phyloP scores from a whole-genome alignment of 1,139 yeast genomes.

The Debaryomycetaceae sp. region DNA sequence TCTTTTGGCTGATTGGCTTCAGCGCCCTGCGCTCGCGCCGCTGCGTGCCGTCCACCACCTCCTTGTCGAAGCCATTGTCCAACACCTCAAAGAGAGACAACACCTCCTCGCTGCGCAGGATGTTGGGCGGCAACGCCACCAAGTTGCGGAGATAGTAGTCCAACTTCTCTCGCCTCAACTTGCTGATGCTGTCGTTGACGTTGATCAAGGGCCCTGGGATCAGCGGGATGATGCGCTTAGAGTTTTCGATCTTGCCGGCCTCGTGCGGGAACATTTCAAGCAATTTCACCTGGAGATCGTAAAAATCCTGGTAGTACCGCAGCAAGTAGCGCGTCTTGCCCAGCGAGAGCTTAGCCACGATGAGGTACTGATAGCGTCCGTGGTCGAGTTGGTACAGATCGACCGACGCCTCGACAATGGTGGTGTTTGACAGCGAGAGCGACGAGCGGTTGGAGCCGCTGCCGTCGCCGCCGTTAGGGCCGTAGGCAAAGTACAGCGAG shows the following conservation, averaged over 20 bases:
- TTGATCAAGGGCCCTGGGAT: conserved; percentile 96
- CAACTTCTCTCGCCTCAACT: conserved; percentile 78
- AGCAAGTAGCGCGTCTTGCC: conserved; percentile 71
- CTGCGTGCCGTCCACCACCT: conserved; percentile 19
- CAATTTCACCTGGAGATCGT: conserved; percentile 83
- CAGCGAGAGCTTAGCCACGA: conserved; percentile 64
- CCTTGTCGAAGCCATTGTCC: conserved; percentile 58
- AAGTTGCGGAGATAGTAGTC: conserved; percentile 78
- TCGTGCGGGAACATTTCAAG: conserved; percentile 86
- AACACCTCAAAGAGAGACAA: conserved; percentile 65
- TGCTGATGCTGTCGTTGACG: conserved; percentile 84
- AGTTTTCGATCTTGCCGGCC: conserved; percentile 81
- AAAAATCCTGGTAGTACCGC: conserved; percentile 92
- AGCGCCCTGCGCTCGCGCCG: conserved; percentile 22
- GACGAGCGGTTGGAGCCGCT: conserved; percentile 29
- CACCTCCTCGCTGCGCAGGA: conserved; percentile 68
- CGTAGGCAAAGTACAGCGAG: conserved; percentile 34
- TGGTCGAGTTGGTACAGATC: conserved; percentile 79
- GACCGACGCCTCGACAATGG: conserved; percentile 62
- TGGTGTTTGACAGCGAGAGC: conserved; percentile 27
- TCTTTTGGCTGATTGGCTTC: conserved; percentile 38
- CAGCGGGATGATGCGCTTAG: conserved; percentile 76
- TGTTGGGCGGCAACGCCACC: conserved; percentile 70
- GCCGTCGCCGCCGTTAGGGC: conserved; percentile 15
- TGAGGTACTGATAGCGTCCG: conserved; percentile 86